These are phyloP conservation scores for Candida albicans DNA, from an alignment of 1,139 yeast genomes.

Conservation along the genomic window DNA sequence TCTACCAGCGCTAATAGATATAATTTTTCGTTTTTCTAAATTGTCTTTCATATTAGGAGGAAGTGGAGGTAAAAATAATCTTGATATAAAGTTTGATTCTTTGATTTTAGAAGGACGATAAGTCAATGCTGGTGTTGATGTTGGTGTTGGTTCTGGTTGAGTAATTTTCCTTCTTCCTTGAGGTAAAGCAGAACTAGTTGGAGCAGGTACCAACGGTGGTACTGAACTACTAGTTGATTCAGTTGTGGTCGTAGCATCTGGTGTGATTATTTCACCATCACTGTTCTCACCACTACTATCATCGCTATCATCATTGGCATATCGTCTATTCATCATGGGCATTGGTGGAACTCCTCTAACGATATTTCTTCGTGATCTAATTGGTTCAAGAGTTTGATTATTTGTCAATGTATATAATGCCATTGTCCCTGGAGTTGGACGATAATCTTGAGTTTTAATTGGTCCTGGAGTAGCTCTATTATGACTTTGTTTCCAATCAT, in stretches of 20 bases:
- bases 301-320: conserved; percentile 8
- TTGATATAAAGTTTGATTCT: conserved; percentile 33
- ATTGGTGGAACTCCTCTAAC: conserved; percentile 12
- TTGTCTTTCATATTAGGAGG: conserved; percentile 4
- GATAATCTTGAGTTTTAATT: conserved; percentile 9
- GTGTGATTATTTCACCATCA: conserved; percentile 1
- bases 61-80: conserved; percentile 24
- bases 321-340: conserved; percentile 11
- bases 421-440: conserved; percentile 30
- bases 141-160: conserved; percentile 8
- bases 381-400: conserved; percentile 5
- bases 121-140: neutral
- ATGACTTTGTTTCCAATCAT: conserved; percentile 37
- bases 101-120: conserved; percentile 15
- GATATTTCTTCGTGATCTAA: conserved; percentile 11
- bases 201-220: conserved; percentile 21
- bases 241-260: conserved; percentile 1
- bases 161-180: conserved; percentile 13
- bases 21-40: conserved; percentile 26
- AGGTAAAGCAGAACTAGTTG: conserved; percentile 8
- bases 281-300: conserved; percentile 2
- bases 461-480: conserved; percentile 24
- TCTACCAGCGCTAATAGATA: conserved; percentile 63
- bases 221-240: conserved; percentile 21
- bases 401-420: conserved; percentile 12